Evolutionary conservation across 2,329 filamentous ascomycete genomes (phyloP).

Genomic region (Aureobasidium pullulans): DNA sequence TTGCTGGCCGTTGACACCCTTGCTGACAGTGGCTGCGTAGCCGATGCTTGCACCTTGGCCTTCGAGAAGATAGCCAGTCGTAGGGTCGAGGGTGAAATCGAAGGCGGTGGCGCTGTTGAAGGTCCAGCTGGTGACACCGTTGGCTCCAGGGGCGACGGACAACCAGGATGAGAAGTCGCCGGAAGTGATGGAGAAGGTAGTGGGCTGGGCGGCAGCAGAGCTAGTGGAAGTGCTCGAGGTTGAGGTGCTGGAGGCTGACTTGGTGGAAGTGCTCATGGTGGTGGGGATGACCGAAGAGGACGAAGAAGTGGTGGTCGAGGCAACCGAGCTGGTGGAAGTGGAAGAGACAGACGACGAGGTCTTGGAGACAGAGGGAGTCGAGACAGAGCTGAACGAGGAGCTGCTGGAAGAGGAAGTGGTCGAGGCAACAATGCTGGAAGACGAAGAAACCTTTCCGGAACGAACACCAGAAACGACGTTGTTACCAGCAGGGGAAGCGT

Average conservation of each 20-base stretch:
- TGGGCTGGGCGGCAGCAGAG: too few relatives aligned
- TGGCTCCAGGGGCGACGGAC: too few relatives aligned
- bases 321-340: slow-evolving; percentile 12
- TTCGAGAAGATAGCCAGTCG: too few relatives aligned
- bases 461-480: slow-evolving; percentile 15
- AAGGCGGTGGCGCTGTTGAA: too few relatives aligned
- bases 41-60: too few relatives aligned
- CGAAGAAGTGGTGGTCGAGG: slow-evolving; percentile 13
- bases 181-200: too few relatives aligned
- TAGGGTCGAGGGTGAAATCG: too few relatives aligned
- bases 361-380: neutral
- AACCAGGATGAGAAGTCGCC: too few relatives aligned
- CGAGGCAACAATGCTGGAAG: slow-evolving; percentile 9
- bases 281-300: neutral
- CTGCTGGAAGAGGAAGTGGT: neutral
- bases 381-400: neutral
- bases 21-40: too few relatives aligned
- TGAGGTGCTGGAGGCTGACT: neutral
- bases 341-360: neutral
- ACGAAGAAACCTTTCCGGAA: slow-evolving; percentile 6
- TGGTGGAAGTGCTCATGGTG: neutral
- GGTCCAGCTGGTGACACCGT: too few relatives aligned
- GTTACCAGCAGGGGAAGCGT: slow-evolving; percentile 11
- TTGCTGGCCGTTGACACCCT: too few relatives aligned
- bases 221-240: too few relatives aligned